Base-by-base conservation (phyloP, 805 yeast species). In the Wickerhamomyces queroliae region DNA sequence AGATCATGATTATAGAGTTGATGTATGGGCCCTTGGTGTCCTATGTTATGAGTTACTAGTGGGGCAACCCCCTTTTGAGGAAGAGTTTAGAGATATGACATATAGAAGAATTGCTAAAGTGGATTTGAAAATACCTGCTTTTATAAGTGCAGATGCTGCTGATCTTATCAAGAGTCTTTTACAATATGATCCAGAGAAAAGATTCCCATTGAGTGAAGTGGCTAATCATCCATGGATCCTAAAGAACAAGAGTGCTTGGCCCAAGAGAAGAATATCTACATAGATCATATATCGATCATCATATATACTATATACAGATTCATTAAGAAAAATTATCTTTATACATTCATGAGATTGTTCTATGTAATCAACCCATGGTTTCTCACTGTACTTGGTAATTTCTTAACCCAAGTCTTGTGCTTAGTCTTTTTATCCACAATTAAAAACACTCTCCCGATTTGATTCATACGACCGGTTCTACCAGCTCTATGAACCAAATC, bases 41-140 rank as follows among this genome's bases (percentile, higher is more conserved):
- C 60, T 91, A 27, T 72, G 89, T 45, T 91, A 83, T 55, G 99
- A 91, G 59, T 73, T 93, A 37, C 62, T 91, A 2, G 89, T 83
- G 4, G 98, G 97, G 0, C 69, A 72, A 35, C 96, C 99, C 0
- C 98, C 98, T 0, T 91, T 91, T 58, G 96, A 89, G 57, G 96
- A 86, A 48, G 71, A 70, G 22, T 79, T 83, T 44, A 80, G 83
- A 38, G 83, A 80, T 43, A 74, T 80, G 15, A 93, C 98, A 0
- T 87, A 85, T 57, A 78, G 77, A 53, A 68, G 93, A 45, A 93
- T 93, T 29, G 80, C 83, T 8, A 76, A 72, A 43, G 88, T 86
- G 4, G 96, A 86, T 54, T 66, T 88, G 45, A 65, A 69, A 32
- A 77, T 89, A 35, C 98, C 98, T 0, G 60, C 70, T 2, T 80